These are phyloP conservation scores for Colletotrichum shisoi DNA, from an alignment of 2,329 filamentous ascomycete genomes.

Conservation along the genomic window DNA sequence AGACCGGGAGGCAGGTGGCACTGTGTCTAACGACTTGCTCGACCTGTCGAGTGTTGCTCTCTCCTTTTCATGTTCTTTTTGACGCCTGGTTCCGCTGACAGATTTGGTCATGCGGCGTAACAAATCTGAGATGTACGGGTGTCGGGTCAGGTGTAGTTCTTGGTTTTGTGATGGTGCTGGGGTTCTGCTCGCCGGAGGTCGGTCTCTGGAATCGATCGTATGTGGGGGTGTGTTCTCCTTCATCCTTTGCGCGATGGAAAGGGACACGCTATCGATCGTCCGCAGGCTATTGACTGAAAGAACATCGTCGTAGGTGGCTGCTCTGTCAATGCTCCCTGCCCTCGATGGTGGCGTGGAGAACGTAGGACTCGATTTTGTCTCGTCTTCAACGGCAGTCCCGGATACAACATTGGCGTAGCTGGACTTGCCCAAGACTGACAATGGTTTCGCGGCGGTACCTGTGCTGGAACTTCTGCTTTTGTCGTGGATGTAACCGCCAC, in stretches of 20 bases:
- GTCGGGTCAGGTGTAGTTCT: background rate
- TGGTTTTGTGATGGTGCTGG: background rate
- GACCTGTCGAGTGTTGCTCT: background rate
- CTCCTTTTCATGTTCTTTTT: background rate
- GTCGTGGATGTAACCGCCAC: conserved; percentile 44
- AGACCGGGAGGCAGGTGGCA: background rate
- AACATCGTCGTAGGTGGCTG: conserved; percentile 42
- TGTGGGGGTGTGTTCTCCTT: background rate
- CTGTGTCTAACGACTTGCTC: background rate
- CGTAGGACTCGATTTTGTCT: conserved; percentile 37
- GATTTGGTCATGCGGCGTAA: conserved; percentile 7
- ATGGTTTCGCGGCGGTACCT: conserved; percentile 44
- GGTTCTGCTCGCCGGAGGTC: background rate
- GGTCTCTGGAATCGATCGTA: background rate
- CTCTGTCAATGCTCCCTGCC: conserved; percentile 29
- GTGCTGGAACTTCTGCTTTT: conserved; percentile 40
- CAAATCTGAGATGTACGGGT: background rate
- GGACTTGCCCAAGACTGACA: conserved; percentile 45
- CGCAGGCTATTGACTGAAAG: conserved; percentile 42
- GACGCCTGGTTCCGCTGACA: background rate
- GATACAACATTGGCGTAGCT: conserved; percentile 48
- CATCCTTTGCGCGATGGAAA: background rate
- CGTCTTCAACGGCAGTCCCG: conserved; percentile 37
- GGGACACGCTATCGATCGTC: conserved; percentile 12
- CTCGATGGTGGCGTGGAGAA: conserved; percentile 40